phyloP scores from a whole-genome alignment of 257 asterid species.

The Craterostigma plantagineum region DNA sequence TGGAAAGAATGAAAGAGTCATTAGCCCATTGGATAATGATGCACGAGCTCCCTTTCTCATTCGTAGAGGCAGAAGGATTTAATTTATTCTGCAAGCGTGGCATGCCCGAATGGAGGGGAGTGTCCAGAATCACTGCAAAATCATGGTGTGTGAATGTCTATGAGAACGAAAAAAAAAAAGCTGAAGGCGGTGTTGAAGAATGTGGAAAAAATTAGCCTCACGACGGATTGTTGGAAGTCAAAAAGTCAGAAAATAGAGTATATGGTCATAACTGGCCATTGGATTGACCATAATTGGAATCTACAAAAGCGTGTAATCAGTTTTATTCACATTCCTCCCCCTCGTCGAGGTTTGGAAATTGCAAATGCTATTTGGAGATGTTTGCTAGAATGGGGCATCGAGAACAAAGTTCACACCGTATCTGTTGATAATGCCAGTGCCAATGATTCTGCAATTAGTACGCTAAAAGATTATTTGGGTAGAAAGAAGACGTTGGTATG shows the following conservation, averaged over 20 bases:
- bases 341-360: neutral
- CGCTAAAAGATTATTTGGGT: neutral
- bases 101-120: neutral
- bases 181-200: neutral
- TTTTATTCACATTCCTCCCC: conserved; percentile 4
- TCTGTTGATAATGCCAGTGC: neutral
- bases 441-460: neutral
- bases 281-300: conserved; percentile 3
- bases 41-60: conserved; percentile 1
- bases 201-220: neutral
- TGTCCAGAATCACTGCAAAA: neutral
- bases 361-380: conserved; percentile 5
- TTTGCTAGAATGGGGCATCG: neutral
- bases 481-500: neutral
- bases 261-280: conserved; percentile 2
- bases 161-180: conserved; percentile 1
- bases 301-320: conserved; percentile 1
- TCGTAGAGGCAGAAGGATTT: conserved; percentile 3
- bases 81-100: neutral
- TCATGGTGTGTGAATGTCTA: neutral
- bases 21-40: neutral
- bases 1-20: conserved; percentile 1
- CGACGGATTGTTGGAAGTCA: conserved; percentile 3
- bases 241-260: conserved; percentile 1
- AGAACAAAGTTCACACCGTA: neutral